Evolutionary conservation across 2,329 filamentous ascomycete species (phyloP), one percentile per base, ranked within the genome.

Genomic region (Pseudocercospora cruenta): DNA sequence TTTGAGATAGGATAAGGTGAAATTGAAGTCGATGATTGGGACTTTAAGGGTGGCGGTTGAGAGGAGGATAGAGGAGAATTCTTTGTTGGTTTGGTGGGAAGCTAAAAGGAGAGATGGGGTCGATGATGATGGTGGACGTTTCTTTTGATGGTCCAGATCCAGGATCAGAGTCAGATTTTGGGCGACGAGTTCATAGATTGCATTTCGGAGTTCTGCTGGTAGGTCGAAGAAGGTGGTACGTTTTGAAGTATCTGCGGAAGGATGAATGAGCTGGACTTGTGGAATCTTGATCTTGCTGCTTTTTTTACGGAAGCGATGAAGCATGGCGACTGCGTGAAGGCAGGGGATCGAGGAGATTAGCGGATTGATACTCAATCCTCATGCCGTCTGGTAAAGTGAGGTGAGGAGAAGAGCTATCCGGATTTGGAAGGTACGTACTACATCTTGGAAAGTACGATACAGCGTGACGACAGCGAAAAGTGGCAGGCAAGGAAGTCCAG

Each of bases 11-110:
- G 47, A 8, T 1, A 66, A 9, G 10, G 54, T 33, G 62, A 75
- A 75, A 53, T 74, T 67, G 58, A 72, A 72, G 53, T 73, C 69
- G 8, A 58, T 45, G 54, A 74, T 60, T 16, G 66, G 58, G 3
- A 63, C 63, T 2, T 62, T 26, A 4, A 75, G 59, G 14, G 45
- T 58, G 19, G 68, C 64, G 21, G 65, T 68, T 19, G 72, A 68
- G 58, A 73, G 70, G 1, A 76, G 39, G 31, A 75, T 63, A 1
- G 73, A 64, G 1, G 67, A 65, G 63, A 67, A 74, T 57, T 76
- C 72, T 6, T 58, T 28, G 4, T 68, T 67, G 53, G 64, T 63
- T 67, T 69, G 67, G 24, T 39, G 59, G 16, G 72, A 72, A 10
- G 67, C 58, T 8, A 74, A 43, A 3, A 74, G 68, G 7, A 74